phyloP scores from a whole-genome alignment of 2,329 filamentous ascomycete species.

The Neofusicoccum umdonicola region DNA sequence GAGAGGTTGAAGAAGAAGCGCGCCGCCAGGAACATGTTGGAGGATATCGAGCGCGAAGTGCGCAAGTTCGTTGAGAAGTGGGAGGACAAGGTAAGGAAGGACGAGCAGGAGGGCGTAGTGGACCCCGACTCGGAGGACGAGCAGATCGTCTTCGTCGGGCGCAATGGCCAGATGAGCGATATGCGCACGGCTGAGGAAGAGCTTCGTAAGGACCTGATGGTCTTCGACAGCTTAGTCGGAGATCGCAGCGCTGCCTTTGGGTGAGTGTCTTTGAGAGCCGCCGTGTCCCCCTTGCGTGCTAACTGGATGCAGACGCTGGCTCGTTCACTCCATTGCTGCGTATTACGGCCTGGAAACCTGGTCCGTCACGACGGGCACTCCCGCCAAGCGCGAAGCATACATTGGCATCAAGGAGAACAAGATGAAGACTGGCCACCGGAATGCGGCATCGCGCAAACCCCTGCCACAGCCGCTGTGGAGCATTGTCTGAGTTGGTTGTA shows the following conservation, averaged over 20 bases:
- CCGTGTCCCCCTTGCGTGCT: background rate
- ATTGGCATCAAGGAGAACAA: conserved; percentile 64
- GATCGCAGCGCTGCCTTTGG: conserved; percentile 79
- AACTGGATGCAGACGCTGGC: conserved; percentile 66
- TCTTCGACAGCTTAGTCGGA: conserved; percentile 76
- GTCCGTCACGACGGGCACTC: conserved; percentile 70
- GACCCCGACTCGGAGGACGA: conserved; percentile 65
- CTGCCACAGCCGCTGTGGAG: conserved; percentile 36
- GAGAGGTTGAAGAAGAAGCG: conserved; percentile 76
- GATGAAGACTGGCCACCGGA: conserved; percentile 25
- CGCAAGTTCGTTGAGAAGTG: conserved; percentile 68
- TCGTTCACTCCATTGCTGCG: conserved; percentile 85
- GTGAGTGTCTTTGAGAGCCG: conserved; percentile 49
- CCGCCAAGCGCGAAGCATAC: conserved; percentile 76
- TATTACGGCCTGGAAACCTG: conserved; percentile 89
- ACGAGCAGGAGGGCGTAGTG: conserved; percentile 47
- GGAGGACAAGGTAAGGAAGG: conserved; percentile 46
- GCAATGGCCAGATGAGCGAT: conserved; percentile 64
- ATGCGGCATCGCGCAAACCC: conserved; percentile 20
- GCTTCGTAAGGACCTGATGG: conserved; percentile 62
- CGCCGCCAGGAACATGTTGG: conserved; percentile 75
- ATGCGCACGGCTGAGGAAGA: conserved; percentile 51
- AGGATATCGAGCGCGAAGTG: conserved; percentile 81
- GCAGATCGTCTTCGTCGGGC: conserved; percentile 86
- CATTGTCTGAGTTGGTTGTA: conserved; percentile 27